Conservation (phyloP, 805 yeast species). For the Cyberlindnera veronae region DNA sequence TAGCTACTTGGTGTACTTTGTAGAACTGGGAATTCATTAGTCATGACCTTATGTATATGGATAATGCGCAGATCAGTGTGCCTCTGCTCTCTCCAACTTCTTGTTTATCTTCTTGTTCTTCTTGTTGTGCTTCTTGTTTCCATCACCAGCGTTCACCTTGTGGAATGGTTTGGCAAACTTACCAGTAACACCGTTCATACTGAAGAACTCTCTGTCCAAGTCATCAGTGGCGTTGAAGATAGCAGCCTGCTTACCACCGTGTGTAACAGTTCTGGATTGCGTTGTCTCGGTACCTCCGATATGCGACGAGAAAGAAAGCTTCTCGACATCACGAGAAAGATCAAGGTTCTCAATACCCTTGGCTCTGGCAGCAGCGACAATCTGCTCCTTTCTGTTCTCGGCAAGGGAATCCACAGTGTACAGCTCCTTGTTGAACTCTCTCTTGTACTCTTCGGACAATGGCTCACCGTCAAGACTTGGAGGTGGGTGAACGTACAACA, state of each 20-base stretch:
- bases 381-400: constrained; percentile 69
- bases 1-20: too few species aligned
- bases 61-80: constrained; percentile 1
- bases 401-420: constrained; percentile 66
- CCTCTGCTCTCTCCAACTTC: constrained; percentile 11
- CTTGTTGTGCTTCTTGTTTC: constrained; percentile 62
- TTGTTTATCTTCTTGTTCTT: constrained; percentile 51
- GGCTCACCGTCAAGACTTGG: constrained; percentile 54
- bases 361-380: constrained; percentile 54
- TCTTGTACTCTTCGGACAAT: constrained; percentile 47
- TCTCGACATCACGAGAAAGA: constrained; percentile 63
- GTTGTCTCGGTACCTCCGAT: constrained; percentile 47
- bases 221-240: constrained; percentile 75
- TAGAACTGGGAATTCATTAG: constrained; percentile 7
- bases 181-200: constrained; percentile 61
- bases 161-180: constrained; percentile 74
- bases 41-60: constrained; percentile 1
- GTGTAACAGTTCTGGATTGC: constrained; percentile 51
- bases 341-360: constrained; percentile 57
- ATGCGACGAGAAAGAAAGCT: constrained; percentile 78
- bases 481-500: constrained; percentile 84
- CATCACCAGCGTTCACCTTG: constrained; percentile 34
- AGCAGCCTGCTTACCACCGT: constrained; percentile 84
- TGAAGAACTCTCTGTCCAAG: constrained; percentile 82
- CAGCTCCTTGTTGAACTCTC: constrained; percentile 70